These are phyloP conservation scores for Schwanniomyces sp. DNA, from an alignment of 805 yeast genomes.

Conservation along the genomic window DNA sequence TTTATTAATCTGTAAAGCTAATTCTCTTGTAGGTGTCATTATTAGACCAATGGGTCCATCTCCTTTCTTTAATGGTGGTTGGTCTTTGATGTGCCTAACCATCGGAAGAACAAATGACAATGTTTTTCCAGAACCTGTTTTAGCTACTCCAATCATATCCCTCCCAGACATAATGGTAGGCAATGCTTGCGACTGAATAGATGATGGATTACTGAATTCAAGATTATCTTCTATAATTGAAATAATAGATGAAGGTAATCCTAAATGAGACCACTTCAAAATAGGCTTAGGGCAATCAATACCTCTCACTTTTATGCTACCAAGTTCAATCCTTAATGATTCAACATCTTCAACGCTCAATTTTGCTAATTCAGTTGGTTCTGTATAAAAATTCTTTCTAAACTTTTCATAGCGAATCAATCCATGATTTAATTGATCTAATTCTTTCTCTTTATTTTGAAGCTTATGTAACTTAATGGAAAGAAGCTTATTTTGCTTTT, in stretches of 20 bases:
- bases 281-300: slow-evolving; percentile 61
- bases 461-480: slow-evolving; percentile 39
- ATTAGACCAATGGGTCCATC: slow-evolving; percentile 82
- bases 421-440: slow-evolving; percentile 49
- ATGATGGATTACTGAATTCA: slow-evolving; percentile 65
- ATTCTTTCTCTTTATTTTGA: slow-evolving; percentile 49
- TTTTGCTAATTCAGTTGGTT: slow-evolving; percentile 50
- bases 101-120: slow-evolving; percentile 83
- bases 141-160: slow-evolving; percentile 91
- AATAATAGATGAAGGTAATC: slow-evolving; percentile 62
- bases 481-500: slow-evolving; percentile 31
- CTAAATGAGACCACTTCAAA: slow-evolving; percentile 76
- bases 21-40: slow-evolving; percentile 89
- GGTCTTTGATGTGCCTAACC: slow-evolving; percentile 80
- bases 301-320: slow-evolving; percentile 70
- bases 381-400: slow-evolving; percentile 60
- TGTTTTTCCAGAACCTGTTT: slow-evolving; percentile 96
- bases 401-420: slow-evolving; percentile 51
- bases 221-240: slow-evolving; percentile 50
- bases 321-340: slow-evolving; percentile 50
- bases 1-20: slow-evolving; percentile 78
- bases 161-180: slow-evolving; percentile 89
- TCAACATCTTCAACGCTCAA: slow-evolving; percentile 58
- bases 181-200: slow-evolving; percentile 87
- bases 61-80: slow-evolving; percentile 44